Base-by-base conservation (phyloP, 2,329 filamentous ascomycete genomes). In the Fusarium xyrophilum region DNA sequence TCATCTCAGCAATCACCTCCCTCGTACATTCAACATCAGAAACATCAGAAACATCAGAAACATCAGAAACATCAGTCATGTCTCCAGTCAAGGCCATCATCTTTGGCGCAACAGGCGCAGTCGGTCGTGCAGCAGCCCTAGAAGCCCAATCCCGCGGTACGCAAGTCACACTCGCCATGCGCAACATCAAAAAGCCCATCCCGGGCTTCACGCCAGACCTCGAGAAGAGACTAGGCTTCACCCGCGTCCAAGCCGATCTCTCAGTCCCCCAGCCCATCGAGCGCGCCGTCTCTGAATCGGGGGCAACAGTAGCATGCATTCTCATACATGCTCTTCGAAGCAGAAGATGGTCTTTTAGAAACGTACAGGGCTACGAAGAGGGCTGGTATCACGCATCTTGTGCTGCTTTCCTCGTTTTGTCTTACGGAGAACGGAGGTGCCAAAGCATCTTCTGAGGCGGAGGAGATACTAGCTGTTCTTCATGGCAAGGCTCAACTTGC, bases 91-190 rank as follows among this genome's bases (percentile, higher is more conserved):
- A 57, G 25, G 52, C 52, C 21, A 67, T 67, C 42, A 52, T 67
- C 19, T 67, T 67, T 15, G 64, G 64, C 23, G 52, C 64, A 38
- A 53, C 64, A 27, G 64, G 64, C 38, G 23, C 63, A 17, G 63
- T 67, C 9, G 64, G 58, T 12, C 57, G 64, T 3, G 47, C 64
- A 2, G 63, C 63, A 1, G 58, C 58, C 6, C n/a, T 67, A 4
- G 58, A 67, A 17, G 63, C 58, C 19, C 64, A 67, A n/a, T 30
- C 40, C 1, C 43, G 53, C 6, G 58, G 63, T 6, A 58, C 52
- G 0, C 12, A 42, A 36, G 64, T 67, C 2, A 56, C 51, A 2
- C 63, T 67, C 15, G 64, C 64, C 12, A 59, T 67, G 52, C 63
- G 64, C 15, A 51, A 67, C 3, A 25, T n/a, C 25, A 28, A 43